Base-by-base conservation (phyloP, 805 yeast genomes). In the Suhomyces faveliae region DNA sequence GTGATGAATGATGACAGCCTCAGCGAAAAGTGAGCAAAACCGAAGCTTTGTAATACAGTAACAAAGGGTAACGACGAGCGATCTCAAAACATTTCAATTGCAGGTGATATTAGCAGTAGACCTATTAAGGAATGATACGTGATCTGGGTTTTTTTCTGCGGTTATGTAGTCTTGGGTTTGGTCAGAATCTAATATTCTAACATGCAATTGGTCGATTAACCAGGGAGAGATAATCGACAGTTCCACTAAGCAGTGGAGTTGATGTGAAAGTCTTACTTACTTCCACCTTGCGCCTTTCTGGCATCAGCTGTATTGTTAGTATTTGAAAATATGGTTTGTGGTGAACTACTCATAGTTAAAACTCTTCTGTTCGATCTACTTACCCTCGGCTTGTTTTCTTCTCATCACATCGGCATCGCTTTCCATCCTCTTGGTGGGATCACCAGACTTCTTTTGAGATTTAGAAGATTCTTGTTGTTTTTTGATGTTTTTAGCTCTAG, bases 321-420 rank as follows among this genome's bases (percentile, higher is more conserved):
- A 40, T 33, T 21, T n/a, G 3, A 6, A 20, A 5, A 15, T n/a
- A n/a, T n/a, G n/a, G n/a, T n/a, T n/a, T n/a, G n/a, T n/a, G n/a
- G n/a, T n/a, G n/a, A n/a, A n/a, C n/a, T n/a, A n/a, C n/a, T n/a
- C n/a, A n/a, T n/a, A n/a, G n/a, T n/a, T n/a, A n/a, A n/a, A n/a
- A n/a, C n/a, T n/a, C n/a, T n/a, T n/a, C 11, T 15, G 19, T 20
- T 15, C 2, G 24, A 30, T 25, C 22, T 19, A 82, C 80, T 66
- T 78, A 71, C 94, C 92, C 48, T 77, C 87, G 19, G 84, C 85
- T 72, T 92, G 98, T 65, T 92, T 94, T 59, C 80, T 82, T 66
- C 98, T 83, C 79, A 92, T 79, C 55, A 84, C 86, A 45, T 87
- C 96, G 21, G 97, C 98, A 63, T 92, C 96, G 40, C 74, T 79